Conservation (phyloP, 192 early-diverging fungal species). For the Gigaspora rosea region DNA sequence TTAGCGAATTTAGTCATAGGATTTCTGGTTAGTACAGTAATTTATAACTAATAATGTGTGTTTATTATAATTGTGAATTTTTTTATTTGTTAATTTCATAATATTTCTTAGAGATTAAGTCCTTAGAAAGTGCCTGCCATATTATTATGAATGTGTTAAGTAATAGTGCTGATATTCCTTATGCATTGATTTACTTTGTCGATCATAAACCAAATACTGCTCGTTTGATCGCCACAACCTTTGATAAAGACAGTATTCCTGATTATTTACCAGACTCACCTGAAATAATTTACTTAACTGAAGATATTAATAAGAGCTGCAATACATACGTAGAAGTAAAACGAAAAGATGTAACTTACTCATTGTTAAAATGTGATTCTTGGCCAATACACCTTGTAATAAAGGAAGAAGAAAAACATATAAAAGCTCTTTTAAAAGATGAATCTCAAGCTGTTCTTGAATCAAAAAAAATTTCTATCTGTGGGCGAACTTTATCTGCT, state of each 20-base stretch:
- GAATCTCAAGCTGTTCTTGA: conserved; percentile 4
- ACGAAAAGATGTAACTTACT: too few species aligned
- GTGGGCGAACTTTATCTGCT: background rate
- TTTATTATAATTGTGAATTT: background rate
- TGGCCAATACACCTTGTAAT: background rate
- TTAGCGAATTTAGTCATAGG: conserved; percentile 40
- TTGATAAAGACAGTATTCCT: conserved; percentile 5
- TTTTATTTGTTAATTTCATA: too few species aligned
- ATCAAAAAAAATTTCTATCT: background rate
- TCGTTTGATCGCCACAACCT: background rate
- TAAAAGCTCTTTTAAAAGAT: background rate
- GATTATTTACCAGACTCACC: background rate
- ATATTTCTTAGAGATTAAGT: too few species aligned
- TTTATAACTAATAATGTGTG: background rate
- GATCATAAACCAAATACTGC: background rate
- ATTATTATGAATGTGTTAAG: background rate
- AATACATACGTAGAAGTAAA: too few species aligned
- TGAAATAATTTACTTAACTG: background rate
- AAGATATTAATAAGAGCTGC: background rate
- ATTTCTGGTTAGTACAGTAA: conserved; percentile 12
- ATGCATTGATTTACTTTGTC: conserved; percentile 10
- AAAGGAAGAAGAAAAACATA: background rate
- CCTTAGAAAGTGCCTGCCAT: too few species aligned
- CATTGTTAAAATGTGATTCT: background rate
- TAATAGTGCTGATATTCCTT: background rate